phyloP scores from a whole-genome alignment of 2,329 filamentous ascomycete genomes.

The Clarireedia sp. region DNA sequence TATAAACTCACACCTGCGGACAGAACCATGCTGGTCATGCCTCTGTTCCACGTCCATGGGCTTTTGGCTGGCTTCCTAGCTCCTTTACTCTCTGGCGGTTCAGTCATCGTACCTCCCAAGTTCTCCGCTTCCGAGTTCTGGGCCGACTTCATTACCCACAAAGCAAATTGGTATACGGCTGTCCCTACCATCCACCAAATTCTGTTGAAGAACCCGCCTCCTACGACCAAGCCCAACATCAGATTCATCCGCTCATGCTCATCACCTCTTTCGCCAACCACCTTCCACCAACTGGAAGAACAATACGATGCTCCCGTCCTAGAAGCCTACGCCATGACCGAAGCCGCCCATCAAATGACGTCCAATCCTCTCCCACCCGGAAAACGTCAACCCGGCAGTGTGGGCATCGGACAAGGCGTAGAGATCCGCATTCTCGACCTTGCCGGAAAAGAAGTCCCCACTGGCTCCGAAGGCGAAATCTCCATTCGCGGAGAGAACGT shows the following conservation, averaged over 20 bases:
- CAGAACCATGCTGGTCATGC: slow-evolving; percentile 82
- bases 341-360: slow-evolving; percentile 80
- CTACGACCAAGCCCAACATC: slow-evolving; percentile 61
- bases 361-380: slow-evolving; percentile 64
- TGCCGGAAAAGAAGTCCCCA: slow-evolving; percentile 57
- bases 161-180: slow-evolving; percentile 86
- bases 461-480: slow-evolving; percentile 70
- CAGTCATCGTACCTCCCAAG: slow-evolving; percentile 67
- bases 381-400: slow-evolving; percentile 71
- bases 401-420: slow-evolving; percentile 76
- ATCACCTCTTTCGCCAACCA: slow-evolving; percentile 72
- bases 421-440: slow-evolving; percentile 71
- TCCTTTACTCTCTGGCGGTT: slow-evolving; percentile 67
- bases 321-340: slow-evolving; percentile 89
- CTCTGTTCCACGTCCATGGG: slow-evolving; percentile 86
- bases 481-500: slow-evolving; percentile 78
- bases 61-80: slow-evolving; percentile 75
- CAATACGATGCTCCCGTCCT: slow-evolving; percentile 72
- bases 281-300: slow-evolving; percentile 70
- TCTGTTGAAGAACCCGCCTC: slow-evolving; percentile 64
- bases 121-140: slow-evolving; percentile 83
- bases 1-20: slow-evolving; percentile 65
- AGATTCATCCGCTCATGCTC: slow-evolving; percentile 86
- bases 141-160: slow-evolving; percentile 63
- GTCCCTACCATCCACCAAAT: slow-evolving; percentile 93